These are phyloP conservation scores for Chondrostereum purpureum DNA, from an alignment of 1,284 basidiomycete species.

Conservation along the genomic window DNA sequence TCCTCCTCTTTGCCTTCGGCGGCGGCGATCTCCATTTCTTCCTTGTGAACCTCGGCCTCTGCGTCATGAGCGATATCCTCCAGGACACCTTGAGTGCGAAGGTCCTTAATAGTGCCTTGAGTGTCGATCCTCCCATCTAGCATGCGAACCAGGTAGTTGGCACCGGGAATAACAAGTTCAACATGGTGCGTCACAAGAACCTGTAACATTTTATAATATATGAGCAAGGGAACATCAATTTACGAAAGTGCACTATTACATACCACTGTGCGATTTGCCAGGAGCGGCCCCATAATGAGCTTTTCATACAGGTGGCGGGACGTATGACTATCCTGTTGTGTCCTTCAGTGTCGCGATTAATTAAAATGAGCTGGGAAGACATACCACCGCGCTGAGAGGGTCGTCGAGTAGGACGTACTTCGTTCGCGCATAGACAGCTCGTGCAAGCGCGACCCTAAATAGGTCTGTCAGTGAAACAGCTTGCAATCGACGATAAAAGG, in stretches of 20 bases:
- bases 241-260: slow-evolving; percentile 15
- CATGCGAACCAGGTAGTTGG: slow-evolving; percentile 67
- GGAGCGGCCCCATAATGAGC: slow-evolving; percentile 56
- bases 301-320: slow-evolving; percentile 62
- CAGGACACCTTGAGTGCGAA: slow-evolving; percentile 49
- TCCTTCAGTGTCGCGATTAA: neutral
- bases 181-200: slow-evolving; percentile 72
- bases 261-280: slow-evolving; percentile 65
- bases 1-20: slow-evolving; percentile 2
- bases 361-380: neutral
- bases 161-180: slow-evolving; percentile 64
- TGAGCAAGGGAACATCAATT: neutral
- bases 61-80: slow-evolving; percentile 51
- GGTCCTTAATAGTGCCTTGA: slow-evolving; percentile 57
- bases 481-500: slow-evolving; percentile 16
- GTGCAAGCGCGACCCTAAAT: slow-evolving; percentile 41
- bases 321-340: slow-evolving; percentile 63
- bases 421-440: slow-evolving; percentile 16
- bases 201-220: slow-evolving; percentile 24
- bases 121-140: slow-evolving; percentile 68
- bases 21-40: slow-evolving; percentile 8
- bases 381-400: slow-evolving; percentile 14
- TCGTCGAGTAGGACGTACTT: slow-evolving; percentile 14
- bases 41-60: slow-evolving; percentile 21
- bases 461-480: slow-evolving; percentile 18